These are phyloP conservation scores for Phlebopus sp. DNA, from an alignment of 1,284 basidiomycete genomes.

Conservation along the genomic window DNA sequence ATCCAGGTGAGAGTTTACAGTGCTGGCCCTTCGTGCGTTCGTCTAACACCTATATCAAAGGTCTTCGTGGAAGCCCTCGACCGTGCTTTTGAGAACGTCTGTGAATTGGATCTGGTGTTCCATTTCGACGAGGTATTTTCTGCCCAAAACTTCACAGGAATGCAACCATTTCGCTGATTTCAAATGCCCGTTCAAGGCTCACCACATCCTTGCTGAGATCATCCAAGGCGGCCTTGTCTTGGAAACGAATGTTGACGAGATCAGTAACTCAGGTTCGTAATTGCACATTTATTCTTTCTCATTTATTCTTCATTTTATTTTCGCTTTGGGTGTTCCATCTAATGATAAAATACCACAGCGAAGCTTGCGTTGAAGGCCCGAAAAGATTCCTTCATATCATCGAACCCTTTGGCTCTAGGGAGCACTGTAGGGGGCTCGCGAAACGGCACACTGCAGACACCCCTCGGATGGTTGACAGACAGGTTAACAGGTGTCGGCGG, in stretches of 20 bases:
- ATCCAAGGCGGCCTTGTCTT: conserved; percentile 96
- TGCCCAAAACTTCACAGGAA: not conserved
- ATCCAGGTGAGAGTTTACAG: conserved; percentile 73
- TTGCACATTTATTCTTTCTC: not conserved
- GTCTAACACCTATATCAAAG: conserved; percentile 33
- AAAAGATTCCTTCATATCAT: conserved; percentile 70
- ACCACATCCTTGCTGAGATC: conserved; percentile 92
- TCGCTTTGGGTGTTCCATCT: no score
- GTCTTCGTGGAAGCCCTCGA: conserved; percentile 98
- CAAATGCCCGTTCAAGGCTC: conserved; percentile 55
- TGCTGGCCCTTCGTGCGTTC: not conserved
- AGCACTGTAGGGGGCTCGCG: conserved; percentile 55
- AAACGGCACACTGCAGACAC: conserved; percentile 60
- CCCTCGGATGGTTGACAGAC: conserved; percentile 77
- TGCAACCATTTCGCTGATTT: conserved; percentile 3
- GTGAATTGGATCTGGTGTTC: conserved; percentile 97
- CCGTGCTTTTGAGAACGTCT: conserved; percentile 96
- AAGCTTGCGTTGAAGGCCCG: conserved; percentile 65
- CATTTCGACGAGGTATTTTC: conserved; percentile 90
- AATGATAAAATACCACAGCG: conserved; percentile 40
- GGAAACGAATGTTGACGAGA: conserved; percentile 97
- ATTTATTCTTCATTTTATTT: not conserved
- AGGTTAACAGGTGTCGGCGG: conserved; percentile 57
- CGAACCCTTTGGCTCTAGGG: conserved; percentile 75
- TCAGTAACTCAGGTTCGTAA: conserved; percentile 68